A percentile compares a stretch with the other conserved stretches of the same genome.
These are phyloP conservation scores for Neurospora sp. DNA, from an alignment of 495 filamentous ascomycete genomes.

Conservation along the genomic window DNA sequence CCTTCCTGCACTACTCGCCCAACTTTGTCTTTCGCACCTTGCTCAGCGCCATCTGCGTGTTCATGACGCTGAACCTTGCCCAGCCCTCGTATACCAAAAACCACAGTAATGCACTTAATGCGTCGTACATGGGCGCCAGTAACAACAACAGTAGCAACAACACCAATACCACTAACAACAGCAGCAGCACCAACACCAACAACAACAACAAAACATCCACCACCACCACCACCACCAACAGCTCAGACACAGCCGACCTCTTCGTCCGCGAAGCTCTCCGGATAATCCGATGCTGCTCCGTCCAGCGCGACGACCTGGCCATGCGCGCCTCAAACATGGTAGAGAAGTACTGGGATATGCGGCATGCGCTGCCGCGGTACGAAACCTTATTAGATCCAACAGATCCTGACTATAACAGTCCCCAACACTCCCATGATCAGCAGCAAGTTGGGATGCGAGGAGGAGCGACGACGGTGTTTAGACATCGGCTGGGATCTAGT, in stretches of 20 bases:
- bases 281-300: conserved; percentile 14
- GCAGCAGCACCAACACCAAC: neutral
- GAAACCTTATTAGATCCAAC: conserved; percentile 10
- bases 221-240: conserved; percentile 15
- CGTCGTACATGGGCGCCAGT: neutral
- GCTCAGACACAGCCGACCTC: conserved; percentile 7
- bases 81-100: neutral
- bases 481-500: conserved; percentile 26
- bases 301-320: conserved; percentile 24
- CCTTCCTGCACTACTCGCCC: conserved; percentile 29
- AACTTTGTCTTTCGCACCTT: conserved; percentile 32
- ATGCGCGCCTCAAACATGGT: conserved; percentile 25
- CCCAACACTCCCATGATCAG: neutral
- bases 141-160: neutral
- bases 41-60: conserved; percentile 24
- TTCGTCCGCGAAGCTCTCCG: conserved; percentile 14
- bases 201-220: neutral
- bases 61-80: conserved; percentile 27
- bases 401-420: neutral
- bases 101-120: neutral
- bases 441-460: neutral
- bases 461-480: conserved; percentile 9
- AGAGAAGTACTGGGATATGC: conserved; percentile 23
- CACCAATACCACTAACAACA: neutral
- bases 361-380: conserved; percentile 8